Evolutionary conservation across 2,329 filamentous ascomycete species (phyloP), one percentile per base, ranked within the genome.

Genomic region (Colletotrichum theobromicola): DNA sequence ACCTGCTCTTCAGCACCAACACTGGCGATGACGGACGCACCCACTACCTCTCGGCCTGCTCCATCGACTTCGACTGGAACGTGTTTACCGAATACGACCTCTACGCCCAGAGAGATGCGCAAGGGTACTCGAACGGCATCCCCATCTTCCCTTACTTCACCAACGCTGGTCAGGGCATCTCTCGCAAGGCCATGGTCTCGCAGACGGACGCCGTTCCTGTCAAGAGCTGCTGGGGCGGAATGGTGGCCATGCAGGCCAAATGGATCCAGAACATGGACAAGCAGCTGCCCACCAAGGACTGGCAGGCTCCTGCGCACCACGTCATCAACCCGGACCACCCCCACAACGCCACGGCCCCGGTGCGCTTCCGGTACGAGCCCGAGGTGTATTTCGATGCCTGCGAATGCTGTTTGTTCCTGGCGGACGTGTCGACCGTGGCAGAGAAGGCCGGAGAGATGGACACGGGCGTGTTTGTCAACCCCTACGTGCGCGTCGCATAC

Each of bases 151-250:
- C 94, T 0, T 93, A 92, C 84, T 93, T 94, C 81, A 88, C 90
- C 6, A 83, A 80, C 60, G 85, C 84, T 2, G 90, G 90, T 2
- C 81, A 88, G 16, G 90, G 85, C 1, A 83, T 84, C n/a, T 91
- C 88, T 46, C 87, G 93, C 58, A 85, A 87, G 6, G 93, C 94
- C 80, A 91, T 95, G 21, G 82, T 94, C 2, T 85, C 84, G 0
- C 89, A 91, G 70, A 88, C 82, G 46, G 91, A 93, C 77, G 90
- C 93, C 0, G 93, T 95, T 2, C 89, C 91, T 10, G 93, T 95
- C 2, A 90, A 89, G 78, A 92, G 92, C 76, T 95, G 94, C 83
- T 95, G 94, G 94, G 93, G 93, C 67, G 94, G 94, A 26, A 95
- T 95, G 90, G 92, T 91, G 4, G 90, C 90, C 3, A 92, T 92